A percentile compares a stretch with the other conserved stretches of the same genome.
Conservation (phyloP, 2,329 filamentous ascomycete species). For the Penicillium sp. region DNA sequence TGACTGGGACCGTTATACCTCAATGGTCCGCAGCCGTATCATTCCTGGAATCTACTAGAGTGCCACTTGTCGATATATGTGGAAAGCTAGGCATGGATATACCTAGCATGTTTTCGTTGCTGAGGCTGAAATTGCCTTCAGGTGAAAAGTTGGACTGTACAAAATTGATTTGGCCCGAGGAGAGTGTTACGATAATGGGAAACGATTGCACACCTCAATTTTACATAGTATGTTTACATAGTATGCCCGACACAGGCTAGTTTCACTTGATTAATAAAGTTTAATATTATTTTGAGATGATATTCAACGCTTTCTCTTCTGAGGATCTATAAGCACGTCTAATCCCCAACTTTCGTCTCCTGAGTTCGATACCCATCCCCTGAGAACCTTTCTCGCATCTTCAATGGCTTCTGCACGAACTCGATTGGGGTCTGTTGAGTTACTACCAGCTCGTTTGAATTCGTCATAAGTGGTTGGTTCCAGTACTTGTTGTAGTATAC, state of each 20-base stretch:
- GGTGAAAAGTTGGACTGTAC: background rate
- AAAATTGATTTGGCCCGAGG: background rate
- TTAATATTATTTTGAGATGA: background rate
- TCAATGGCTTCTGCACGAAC: conserved; percentile 32
- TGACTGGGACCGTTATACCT: conserved; percentile 89
- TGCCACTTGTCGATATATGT: background rate
- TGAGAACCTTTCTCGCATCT: conserved; percentile 38
- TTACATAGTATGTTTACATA: background rate
- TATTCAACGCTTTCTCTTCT: conserved; percentile 33
- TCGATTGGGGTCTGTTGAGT: conserved; percentile 12
- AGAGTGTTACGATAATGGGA: background rate
- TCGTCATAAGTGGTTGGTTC: conserved; percentile 32
- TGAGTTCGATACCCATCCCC: conserved; percentile 42
- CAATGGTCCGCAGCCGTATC: conserved; percentile 79
- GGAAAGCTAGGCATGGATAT: background rate
- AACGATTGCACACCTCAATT: background rate
- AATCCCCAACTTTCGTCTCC: conserved; percentile 45
- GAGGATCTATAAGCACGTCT: conserved; percentile 35
- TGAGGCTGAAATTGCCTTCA: background rate
- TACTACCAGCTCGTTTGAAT: conserved; percentile 30
- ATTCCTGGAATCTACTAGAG: conserved; percentile 79
- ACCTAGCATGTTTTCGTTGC: background rate
- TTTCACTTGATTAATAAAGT: background rate
- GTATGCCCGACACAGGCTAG: background rate
- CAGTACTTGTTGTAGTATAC: background rate